Percentiles rank a stretch among this genome's conserved stretches.
phyloP scores from a whole-genome alignment of 2,329 filamentous ascomycete species.

The Sporothrix mexicana region DNA sequence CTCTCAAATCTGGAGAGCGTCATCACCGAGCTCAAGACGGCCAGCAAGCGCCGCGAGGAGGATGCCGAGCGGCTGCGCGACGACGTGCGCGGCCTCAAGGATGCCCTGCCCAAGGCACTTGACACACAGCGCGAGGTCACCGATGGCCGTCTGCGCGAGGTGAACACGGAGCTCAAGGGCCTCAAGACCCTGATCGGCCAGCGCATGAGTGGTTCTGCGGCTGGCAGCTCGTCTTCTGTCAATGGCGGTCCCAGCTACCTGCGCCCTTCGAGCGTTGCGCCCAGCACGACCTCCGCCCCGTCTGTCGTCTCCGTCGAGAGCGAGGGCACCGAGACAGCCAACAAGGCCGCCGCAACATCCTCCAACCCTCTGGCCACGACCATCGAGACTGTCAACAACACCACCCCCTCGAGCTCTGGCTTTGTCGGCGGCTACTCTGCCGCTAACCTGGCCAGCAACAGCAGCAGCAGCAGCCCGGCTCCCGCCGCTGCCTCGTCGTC shows the following conservation, averaged over 20 bases:
- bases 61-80: constrained; percentile 85
- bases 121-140: constrained; percentile 85
- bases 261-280: constrained; percentile 40
- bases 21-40: constrained; percentile 78
- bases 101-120: constrained; percentile 85
- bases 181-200: constrained; percentile 83
- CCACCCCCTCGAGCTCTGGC: neutral
- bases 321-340: constrained; percentile 40
- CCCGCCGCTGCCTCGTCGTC: constrained; percentile 49
- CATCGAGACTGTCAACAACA: constrained; percentile 35
- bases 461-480: neutral
- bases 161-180: constrained; percentile 87
- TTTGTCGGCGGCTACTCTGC: constrained; percentile 31
- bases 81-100: constrained; percentile 81
- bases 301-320: constrained; percentile 31
- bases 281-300: constrained; percentile 38
- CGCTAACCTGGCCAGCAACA: constrained; percentile 23
- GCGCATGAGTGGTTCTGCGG: constrained; percentile 55
- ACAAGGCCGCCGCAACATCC: constrained; percentile 21
- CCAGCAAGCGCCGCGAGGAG: constrained; percentile 81
- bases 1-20: constrained; percentile 85
- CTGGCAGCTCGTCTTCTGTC: neutral
- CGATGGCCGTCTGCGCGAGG: constrained; percentile 80
- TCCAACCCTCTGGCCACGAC: constrained; percentile 36
- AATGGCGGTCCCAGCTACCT: constrained; percentile 40